Base-by-base conservation (phyloP, 768 basidiomycete genomes). In the Mycena rebaudengoi region DNA sequence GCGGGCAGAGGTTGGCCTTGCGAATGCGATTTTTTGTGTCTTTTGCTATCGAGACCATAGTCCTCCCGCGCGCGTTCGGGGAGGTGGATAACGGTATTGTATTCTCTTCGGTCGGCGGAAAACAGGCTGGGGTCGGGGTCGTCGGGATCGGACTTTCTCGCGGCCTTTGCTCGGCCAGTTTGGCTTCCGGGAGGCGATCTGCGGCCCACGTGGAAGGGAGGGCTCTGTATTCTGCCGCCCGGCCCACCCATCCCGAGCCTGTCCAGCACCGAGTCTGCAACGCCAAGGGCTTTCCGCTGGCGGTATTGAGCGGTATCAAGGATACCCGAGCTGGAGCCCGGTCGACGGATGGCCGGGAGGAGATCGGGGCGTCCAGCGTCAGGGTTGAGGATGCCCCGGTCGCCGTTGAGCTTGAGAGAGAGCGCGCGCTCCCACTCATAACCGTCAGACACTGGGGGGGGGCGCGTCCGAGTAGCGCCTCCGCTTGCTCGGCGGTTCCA, bases 121-220 rank as follows among this genome's bases (percentile, higher is more conserved):
- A 59, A 65, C 48, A 68, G 59, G 49, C 33, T 68, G 23, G 64
- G 65, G 25, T 70, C 70, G 45, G 60, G 57, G 23, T 74, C 81
- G 3, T 60, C 64, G 37, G 59, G 40, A 44, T 82, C 84, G 21
- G 78, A 76, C 67, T 82, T 85, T 57, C 80, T 74, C 8, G 81
- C 79, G 25, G 83, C 82, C 55, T 81, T 82, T 23, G 82, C 81
- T 54, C 83, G 73, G 20, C 83, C 83, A 32, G 74, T 73, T 44
- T 78, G 75, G 63, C 83, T 84, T n/a, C 83, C 83, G 2, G 84
- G 84, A 52, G 85, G 82, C 33, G 82, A 80, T n/a, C 85, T 71
- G 62, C 80, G 73, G 5, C 49, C 62, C 11, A 23, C 60, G 40
- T n/a, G 69, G 30, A 68, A 64, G 21, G 52, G 57, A 14, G 66